A percentile compares a stretch with the other conserved stretches of the same genome.
These are phyloP conservation scores for Yamadazyma philogaea DNA, from an alignment of 805 yeast genomes.

Conservation along the genomic window DNA sequence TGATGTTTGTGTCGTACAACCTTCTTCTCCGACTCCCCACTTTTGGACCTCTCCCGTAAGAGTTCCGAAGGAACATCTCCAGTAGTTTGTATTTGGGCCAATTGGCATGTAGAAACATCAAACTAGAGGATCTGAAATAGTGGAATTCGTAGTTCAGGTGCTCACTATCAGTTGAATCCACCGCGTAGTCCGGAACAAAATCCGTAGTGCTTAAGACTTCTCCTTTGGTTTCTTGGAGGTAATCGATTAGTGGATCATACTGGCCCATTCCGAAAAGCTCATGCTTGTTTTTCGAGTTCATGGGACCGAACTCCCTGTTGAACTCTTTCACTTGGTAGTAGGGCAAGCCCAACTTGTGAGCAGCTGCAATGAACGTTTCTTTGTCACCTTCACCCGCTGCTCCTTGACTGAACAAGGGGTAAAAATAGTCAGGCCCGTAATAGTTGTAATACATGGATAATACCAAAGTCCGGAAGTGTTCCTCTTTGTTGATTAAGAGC, in stretches of 20 bases:
- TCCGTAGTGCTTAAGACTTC: conserved; percentile 6
- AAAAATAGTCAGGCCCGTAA: conserved; percentile 35
- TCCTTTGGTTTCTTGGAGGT: conserved; percentile 14
- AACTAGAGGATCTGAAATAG: conserved; percentile 23
- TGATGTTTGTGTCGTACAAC: conserved; percentile 24
- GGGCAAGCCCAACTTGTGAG: conserved; percentile 34
- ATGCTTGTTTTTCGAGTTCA: conserved; percentile 20
- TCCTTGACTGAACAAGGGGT: conserved; percentile 39
- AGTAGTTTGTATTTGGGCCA: conserved; percentile 32
- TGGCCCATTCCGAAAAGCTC: conserved; percentile 37
- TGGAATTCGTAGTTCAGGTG: conserved; percentile 29
- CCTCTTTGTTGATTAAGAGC: conserved; percentile 31
- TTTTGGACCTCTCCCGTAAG: conserved; percentile 28
- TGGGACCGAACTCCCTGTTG: conserved; percentile 37
- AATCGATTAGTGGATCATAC: conserved; percentile 34
- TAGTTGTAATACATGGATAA: conserved; percentile 38
- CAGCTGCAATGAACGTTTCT: conserved; percentile 42
- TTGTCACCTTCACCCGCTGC: conserved; percentile 45
- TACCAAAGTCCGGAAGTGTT: conserved; percentile 29
- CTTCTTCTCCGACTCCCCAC: conserved; percentile 22
- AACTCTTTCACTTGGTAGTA: conserved; percentile 38
- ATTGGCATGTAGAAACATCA: conserved; percentile 36
- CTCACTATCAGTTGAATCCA: conserved; percentile 18
- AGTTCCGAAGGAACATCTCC: conserved; percentile 25
- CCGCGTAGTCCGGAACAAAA: conserved; percentile 20